Evolutionary conservation across 352 stramenopile species (phyloP), one percentile per base, ranked within the genome.

Genomic region (Phytopythium montanum): DNA sequence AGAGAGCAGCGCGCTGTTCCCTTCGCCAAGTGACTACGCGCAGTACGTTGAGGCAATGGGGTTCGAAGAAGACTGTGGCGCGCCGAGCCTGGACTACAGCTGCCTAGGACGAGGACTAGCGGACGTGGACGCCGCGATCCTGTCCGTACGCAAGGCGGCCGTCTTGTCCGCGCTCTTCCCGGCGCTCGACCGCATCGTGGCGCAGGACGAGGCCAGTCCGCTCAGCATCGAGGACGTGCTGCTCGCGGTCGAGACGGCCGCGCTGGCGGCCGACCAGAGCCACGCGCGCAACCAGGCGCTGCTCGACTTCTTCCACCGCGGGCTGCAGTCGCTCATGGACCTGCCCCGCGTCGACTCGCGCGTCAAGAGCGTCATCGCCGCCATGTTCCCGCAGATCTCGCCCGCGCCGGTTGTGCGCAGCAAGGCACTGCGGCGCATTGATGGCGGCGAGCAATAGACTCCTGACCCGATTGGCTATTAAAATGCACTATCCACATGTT

Each of bases 81-180:
- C 57, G 26, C 66, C 75, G 4, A 87, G 58, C 18, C 65, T 85
- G 25, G 70, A 85, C 60, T 88, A 79, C 56, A 63, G 65, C 45
- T 91, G 81, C 59, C 73, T 88, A 3, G 81, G 69, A 2, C 73
- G 81, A 3, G 67, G 62, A 1, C 58, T 85, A 34, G 79, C 82
- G 44, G 64, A 89, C 59, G 34, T 91, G n/a, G 75, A 85, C 57
- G 56, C 38, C 13, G 48, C 54, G 0, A 65, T 91, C 23, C 54
- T 79, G 19, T 41, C 12, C 1, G 65, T 90, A 33, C 74, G 75
- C 28, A 42, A 63, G 54, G 44, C 65, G 29, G 79, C 81, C 12
- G 49, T 90, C 25, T 14, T 61, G 23, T 38, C 76, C 3, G 61
- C 74, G 10, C 41, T 91, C 19, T 81, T 86, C 46, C 77, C 77